Percentiles rank a stretch among this genome's conserved stretches.
Evolutionary conservation across 768 basidiomycete genomes (phyloP).

Genomic region (Gelatoporia subvermispora): DNA sequence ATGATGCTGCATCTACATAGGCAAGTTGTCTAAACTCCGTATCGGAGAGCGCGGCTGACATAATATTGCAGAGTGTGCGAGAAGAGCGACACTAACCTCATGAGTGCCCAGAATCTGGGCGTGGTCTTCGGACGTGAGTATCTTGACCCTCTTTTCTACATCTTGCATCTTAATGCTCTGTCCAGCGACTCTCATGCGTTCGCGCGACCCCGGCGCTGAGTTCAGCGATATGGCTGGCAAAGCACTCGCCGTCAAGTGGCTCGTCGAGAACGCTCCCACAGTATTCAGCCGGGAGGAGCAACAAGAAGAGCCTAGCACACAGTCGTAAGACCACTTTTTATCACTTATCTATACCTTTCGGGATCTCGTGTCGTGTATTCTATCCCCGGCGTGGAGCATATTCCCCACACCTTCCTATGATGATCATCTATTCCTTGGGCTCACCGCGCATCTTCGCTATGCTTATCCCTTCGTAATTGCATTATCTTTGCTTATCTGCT

Average conservation of each 20-base stretch:
- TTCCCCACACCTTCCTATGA: no score
- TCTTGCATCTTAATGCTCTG: background rate
- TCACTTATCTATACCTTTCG: no score
- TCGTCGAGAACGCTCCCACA: conserved; percentile 79
- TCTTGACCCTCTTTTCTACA: background rate
- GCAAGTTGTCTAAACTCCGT: conserved; percentile 37
- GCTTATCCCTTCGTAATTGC: no score
- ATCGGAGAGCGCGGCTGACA: background rate
- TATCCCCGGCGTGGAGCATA: no score
- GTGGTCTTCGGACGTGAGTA: conserved; percentile 89
- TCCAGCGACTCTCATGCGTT: conserved; percentile 90
- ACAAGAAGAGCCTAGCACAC: no score
- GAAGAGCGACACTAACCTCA: conserved; percentile 71
- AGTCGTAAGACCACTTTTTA: no score
- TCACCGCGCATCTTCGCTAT: no score
- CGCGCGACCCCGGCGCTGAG: conserved; percentile 79
- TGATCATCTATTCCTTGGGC: no score
- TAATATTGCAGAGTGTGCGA: conserved; percentile 46
- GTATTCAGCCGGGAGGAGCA: conserved; percentile 31
- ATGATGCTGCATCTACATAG: conserved; percentile 87
- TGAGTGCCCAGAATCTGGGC: conserved; percentile 93
- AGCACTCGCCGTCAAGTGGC: conserved; percentile 89
- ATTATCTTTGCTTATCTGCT: no score
- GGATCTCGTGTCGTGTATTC: no score
- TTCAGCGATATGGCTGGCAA: conserved; percentile 98